Evolutionary conservation across 345 rosid genomes (phyloP), one percentile per base, ranked within the genome.

Genomic region (Gossypium sturtianum): DNA sequence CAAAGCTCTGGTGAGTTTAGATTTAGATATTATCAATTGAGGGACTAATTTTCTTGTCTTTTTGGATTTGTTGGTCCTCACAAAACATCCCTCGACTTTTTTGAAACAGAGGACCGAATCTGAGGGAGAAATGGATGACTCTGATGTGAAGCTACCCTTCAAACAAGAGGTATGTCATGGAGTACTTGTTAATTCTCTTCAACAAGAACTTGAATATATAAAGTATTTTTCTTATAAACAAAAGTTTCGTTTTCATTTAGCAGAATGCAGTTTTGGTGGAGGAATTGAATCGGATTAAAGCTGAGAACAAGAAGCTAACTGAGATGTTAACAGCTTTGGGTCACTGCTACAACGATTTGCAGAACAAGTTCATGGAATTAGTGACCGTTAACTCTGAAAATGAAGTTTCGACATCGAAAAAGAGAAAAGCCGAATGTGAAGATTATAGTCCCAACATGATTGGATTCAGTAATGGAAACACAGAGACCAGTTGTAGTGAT

Each of bases 281-380:
- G 65, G 87, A 89, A 78, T 64, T 88, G 78, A 85, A 85, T 8
- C 83, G 89, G 80, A 70, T 86, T 4, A 82, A 47, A 43, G 74
- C 51, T 4, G 94, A 88, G 74, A 90, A 90, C 85, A 82, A 82
- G 87, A 85, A 75, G 78, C 81, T 90, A 57, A 83, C 74, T 2
- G 84, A 86, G 41, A 84, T 78, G 83, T 52, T 90, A 11, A 38
- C 74, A 0, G 64, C 52, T 61, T 47, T 88, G 22, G 75, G 62
- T 7, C 83, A 82, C 66, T 77, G 72, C 9, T 85, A 85, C 79
- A 53, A 70, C 60, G 57, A 71, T 47, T 51, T 90, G 57, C 79
- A 68, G 8, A 74, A 72, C 67, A 77, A 85, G 25, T 73, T 86
- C 47, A 76, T 65, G 73, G 87, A 81, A 76, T 54, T 86, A 83